A percentile compares a stretch with the other conserved stretches of the same genome.
Evolutionary conservation across 495 filamentous ascomycete species (phyloP).

Genomic region (Tuber melanosporum): DNA sequence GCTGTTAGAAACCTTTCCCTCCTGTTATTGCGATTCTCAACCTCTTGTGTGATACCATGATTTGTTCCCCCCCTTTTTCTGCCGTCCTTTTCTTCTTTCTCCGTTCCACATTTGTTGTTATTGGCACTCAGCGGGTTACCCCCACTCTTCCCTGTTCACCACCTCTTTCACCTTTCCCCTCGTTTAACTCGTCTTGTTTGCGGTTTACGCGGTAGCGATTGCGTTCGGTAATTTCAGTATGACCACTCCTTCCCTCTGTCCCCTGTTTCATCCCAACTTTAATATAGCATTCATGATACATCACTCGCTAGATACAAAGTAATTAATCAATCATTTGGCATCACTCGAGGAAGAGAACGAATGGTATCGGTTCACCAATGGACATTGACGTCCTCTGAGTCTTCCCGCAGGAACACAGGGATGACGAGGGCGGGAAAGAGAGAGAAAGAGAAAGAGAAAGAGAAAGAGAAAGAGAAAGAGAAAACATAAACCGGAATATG

Average conservation of each 20-base stretch:
- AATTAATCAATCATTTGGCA: neutral
- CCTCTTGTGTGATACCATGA: slow-evolving; percentile 7
- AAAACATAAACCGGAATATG: neutral
- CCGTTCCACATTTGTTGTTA: slow-evolving; percentile 12
- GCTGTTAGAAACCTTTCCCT: slow-evolving; percentile 27
- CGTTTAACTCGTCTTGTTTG: neutral
- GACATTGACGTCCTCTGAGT: neutral
- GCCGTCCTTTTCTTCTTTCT: slow-evolving; percentile 6
- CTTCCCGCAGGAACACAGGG: neutral
- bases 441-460: neutral
- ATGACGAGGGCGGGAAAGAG: neutral
- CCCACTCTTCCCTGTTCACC: neutral
- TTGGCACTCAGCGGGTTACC: neutral
- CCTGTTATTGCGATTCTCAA: slow-evolving; percentile 8
- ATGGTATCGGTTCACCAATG: neutral
- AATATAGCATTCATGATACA: slow-evolving; percentile 2
- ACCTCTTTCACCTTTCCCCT: neutral
- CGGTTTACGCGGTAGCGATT: neutral
- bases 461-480: neutral
- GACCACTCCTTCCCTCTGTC: neutral
- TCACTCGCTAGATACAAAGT: neutral
- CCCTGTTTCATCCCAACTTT: neutral
- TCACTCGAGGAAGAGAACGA: neutral
- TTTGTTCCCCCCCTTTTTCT: neutral
- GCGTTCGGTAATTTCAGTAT: neutral